Evolutionary conservation across 768 basidiomycete genomes (phyloP).

Genomic region (Amanita muscaria): DNA sequence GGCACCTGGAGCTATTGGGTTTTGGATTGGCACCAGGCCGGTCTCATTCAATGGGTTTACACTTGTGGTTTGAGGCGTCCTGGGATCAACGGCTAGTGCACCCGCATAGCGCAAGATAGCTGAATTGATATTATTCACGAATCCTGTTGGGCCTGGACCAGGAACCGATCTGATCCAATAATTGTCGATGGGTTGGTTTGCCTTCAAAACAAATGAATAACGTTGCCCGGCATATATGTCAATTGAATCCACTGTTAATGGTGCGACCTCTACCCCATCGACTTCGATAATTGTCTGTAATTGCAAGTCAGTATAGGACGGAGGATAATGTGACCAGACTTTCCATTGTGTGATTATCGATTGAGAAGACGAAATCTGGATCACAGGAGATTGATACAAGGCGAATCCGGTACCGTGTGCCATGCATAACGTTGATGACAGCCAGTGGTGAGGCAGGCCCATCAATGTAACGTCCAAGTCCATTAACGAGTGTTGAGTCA

Average conservation of each 20-base stretch:
- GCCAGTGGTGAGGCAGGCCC: conserved; percentile 33
- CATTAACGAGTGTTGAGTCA: conserved; percentile 45
- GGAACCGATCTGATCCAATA: conserved; percentile 37
- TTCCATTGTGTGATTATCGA: conserved; percentile 30
- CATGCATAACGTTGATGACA: conserved; percentile 32
- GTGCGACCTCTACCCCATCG: conserved; percentile 25
- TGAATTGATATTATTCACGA: conserved; percentile 36
- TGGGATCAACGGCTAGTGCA: conserved; percentile 30
- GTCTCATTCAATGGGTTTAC: conserved; percentile 3
- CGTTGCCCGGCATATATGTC: conserved; percentile 37
- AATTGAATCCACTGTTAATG: conserved; percentile 29
- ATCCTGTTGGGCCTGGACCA: conserved; percentile 17
- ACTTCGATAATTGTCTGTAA: conserved; percentile 32
- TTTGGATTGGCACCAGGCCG: conserved; percentile 9
- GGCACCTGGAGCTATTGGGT: conserved; percentile 14
- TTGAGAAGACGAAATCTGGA: conserved; percentile 34
- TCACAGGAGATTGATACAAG: conserved; percentile 44
- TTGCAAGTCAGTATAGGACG: no score
- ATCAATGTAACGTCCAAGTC: conserved; percentile 34
- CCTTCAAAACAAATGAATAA: conserved; percentile 34
- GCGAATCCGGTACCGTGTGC: conserved; percentile 45
- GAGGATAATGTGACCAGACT: neutral
- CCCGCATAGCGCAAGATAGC: conserved; percentile 45
- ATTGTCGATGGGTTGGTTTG: conserved; percentile 29
- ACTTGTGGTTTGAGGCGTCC: conserved; percentile 11